phyloP scores from a whole-genome alignment of 2,329 filamentous ascomycete species.

The Golovinomyces cichoracearum region DNA sequence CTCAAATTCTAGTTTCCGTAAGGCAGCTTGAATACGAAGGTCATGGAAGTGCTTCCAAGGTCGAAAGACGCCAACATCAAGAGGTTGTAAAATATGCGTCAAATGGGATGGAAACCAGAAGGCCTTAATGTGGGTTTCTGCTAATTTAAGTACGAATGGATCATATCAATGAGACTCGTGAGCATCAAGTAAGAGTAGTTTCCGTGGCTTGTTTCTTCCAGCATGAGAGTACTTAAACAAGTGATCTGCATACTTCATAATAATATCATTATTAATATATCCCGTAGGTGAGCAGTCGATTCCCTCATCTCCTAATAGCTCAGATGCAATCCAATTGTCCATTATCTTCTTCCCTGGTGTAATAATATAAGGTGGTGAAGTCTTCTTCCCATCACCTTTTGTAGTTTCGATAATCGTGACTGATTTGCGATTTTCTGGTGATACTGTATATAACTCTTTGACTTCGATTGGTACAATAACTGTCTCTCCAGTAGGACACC shows the following conservation, averaged over 20 bases:
- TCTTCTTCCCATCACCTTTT: neutral
- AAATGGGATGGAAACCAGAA: constrained; percentile 2
- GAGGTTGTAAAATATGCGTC: constrained; percentile 1
- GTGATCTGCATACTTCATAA: constrained; percentile 1
- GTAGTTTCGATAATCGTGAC: constrained; percentile 1
- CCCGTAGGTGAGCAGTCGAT: neutral
- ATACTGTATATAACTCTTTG: neutral
- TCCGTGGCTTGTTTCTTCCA: constrained; percentile 1
- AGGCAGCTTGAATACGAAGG: neutral
- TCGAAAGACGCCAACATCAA: constrained; percentile 3
- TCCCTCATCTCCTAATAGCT: neutral
- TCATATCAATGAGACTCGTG: neutral
- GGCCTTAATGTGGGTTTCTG: constrained; percentile 1
- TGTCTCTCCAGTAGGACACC: neutral
- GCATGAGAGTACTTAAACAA: neutral
- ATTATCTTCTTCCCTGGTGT: constrained; percentile 1
- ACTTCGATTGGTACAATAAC: neutral
- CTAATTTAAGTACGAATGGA: constrained; percentile 1
- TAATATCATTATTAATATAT: constrained; percentile 1
- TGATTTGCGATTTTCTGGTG: constrained; percentile 1
- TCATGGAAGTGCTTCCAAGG: constrained; percentile 3
- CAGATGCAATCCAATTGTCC: neutral
- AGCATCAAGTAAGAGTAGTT: constrained; percentile 1
- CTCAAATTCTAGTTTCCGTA: constrained; percentile 1
- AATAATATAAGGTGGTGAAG: neutral